Base-by-base conservation (phyloP, 192 early-diverging fungal genomes). In the Diversispora epigaea region DNA sequence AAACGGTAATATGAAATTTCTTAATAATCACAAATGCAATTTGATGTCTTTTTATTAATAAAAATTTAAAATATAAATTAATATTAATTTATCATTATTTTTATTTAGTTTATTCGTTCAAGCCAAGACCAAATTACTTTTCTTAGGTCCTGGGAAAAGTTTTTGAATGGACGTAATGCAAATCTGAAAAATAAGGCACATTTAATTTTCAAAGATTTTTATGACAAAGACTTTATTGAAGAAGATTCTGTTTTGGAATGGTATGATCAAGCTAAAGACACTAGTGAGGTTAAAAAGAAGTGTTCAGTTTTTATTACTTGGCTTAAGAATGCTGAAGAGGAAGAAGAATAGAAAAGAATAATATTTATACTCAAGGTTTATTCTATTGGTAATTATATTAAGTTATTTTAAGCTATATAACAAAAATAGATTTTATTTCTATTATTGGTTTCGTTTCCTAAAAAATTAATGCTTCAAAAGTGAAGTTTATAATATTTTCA, bases 281-380 rank as follows among this genome's bases (percentile, higher is more conserved):
- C 81, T 12, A 80, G 78, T 39, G 87, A 89, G 14, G 77, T 95
- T 58, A 89, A 87, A 77, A 85, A 86, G 75, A 89, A 84, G 78
- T 82, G 84, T 76, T 70, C 70, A 0, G 87, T 91, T 64, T 93
- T 95, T 79, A 81, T 92, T 54, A 82, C 88, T 66, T 95, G 94
- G 94, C 79, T 95, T 40, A 85, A 83, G 43, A 92, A 92, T 58
- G 92, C 91, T 3, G 93, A 95, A 74, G 93, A 95, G 71, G 93
- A 95, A 49, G 71, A 73, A 22, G 57, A 63, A 14, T 15, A n/a
- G 61, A 63, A 25, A 50, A 12, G 2, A 50, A 14, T 12, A 50
- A 50, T 12, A 14, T 50, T 50, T 50, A 50, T 50, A 32, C 25
- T 1, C 25, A 32, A 32, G 25, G 2, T 32, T 32, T 32, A 32